Conservation (phyloP, 2,329 filamentous ascomycete genomes). For the Microsporum audouinii region DNA sequence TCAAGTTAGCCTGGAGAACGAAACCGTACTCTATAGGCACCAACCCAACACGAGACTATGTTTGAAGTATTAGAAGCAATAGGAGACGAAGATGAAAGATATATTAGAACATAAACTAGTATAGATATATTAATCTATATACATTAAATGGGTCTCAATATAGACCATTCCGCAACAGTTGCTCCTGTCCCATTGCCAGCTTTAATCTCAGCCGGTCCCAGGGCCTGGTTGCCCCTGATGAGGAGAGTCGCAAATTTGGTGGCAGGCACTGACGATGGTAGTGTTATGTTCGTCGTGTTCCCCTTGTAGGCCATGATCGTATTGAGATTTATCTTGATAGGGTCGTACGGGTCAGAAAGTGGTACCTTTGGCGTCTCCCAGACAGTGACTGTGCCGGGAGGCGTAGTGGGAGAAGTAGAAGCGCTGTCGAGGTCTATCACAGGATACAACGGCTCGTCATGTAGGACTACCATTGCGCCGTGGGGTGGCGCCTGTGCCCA, state of each 20-base stretch:
- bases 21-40: too few species aligned
- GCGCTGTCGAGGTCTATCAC: conserved; percentile 11
- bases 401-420: not conserved
- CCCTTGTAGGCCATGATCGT: conserved; percentile 27
- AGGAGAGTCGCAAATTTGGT: conserved; percentile 34
- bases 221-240: conserved; percentile 35
- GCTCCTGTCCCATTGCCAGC: conserved; percentile 32
- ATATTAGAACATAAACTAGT: too few species aligned
- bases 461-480: conserved; percentile 45
- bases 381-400: conserved; percentile 17
- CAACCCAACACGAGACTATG: too few species aligned
- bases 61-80: too few species aligned
- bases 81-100: too few species aligned
- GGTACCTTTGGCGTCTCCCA: conserved; percentile 22
- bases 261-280: conserved; percentile 24
- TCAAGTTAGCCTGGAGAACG: too few species aligned
- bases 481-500: conserved; percentile 48
- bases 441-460: conserved; percentile 34
- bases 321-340: conserved; percentile 22
- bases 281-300: conserved; percentile 34
- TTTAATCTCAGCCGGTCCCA: conserved; percentile 20
- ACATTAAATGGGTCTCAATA: conserved; percentile 19
- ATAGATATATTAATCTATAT: too few species aligned
- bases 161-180: conserved; percentile 39
- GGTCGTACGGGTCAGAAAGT: conserved; percentile 30